Evolutionary conservation across 495 filamentous ascomycete genomes (phyloP).

Genomic region (Tetracladium marchalianum): DNA sequence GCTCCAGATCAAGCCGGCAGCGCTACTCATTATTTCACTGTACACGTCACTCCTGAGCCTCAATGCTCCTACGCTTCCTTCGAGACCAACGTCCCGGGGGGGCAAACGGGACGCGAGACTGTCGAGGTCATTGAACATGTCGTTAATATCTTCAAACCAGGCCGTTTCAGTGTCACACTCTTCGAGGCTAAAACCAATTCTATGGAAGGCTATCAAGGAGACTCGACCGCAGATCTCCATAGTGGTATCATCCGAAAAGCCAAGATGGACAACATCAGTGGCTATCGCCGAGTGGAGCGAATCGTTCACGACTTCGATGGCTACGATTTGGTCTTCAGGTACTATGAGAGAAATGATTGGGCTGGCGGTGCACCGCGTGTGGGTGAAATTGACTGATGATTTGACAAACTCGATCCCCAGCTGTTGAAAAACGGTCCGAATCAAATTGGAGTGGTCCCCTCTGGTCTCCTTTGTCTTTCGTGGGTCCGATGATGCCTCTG

Average conservation of each 20-base stretch:
- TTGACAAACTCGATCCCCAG: too few relatives aligned
- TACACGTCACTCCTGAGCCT: constrained; percentile 96
- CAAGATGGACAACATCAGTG: constrained; percentile 73
- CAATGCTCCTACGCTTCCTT: constrained; percentile 99
- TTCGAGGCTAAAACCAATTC: constrained; percentile 74
- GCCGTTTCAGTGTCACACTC: constrained; percentile 91
- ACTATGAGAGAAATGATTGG: constrained; percentile 92
- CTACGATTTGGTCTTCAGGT: constrained; percentile 94
- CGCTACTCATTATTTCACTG: constrained; percentile 89
- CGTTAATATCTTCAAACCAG: constrained; percentile 89
- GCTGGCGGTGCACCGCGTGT: constrained; percentile 23
- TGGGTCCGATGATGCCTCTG: too few relatives aligned
- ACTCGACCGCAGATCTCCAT: constrained; percentile 25
- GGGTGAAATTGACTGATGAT: constrained; percentile 15
- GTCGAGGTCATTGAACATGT: constrained; percentile 88
- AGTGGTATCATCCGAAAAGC: constrained; percentile 41
- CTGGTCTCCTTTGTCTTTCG: too few relatives aligned
- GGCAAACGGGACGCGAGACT: constrained; percentile 79
- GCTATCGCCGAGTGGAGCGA: constrained; percentile 84
- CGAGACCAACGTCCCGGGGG: constrained; percentile 95
- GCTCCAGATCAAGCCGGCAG: constrained; percentile 52
- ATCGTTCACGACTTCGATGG: constrained; percentile 97
- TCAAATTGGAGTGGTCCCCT: too few relatives aligned
- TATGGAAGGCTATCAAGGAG: constrained; percentile 26
- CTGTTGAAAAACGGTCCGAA: too few relatives aligned